phyloP scores from a whole-genome alignment of 2,329 filamentous ascomycete species.

The Pyrenochaeta sp. region DNA sequence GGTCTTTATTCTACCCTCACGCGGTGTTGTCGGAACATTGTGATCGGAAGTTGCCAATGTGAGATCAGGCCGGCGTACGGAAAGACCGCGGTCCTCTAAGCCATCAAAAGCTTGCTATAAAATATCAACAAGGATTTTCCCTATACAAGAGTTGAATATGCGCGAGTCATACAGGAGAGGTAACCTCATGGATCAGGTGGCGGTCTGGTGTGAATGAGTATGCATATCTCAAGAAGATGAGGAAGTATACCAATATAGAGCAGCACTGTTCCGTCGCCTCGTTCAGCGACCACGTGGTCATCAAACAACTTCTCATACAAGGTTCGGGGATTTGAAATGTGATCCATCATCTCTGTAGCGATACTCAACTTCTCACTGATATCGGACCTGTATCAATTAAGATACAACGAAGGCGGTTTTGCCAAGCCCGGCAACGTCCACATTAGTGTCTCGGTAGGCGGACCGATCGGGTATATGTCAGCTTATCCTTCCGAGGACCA shows the following conservation, averaged over 20 bases:
- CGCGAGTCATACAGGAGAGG: slow-evolving; percentile 75
- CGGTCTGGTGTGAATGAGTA: slow-evolving; percentile 67
- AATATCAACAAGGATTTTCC: slow-evolving; percentile 18
- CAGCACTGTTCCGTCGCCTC: slow-evolving; percentile 89
- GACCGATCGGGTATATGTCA: too few relatives aligned
- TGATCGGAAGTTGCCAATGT: slow-evolving; percentile 97
- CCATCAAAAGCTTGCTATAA: slow-evolving; percentile 94
- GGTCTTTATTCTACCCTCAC: slow-evolving; percentile 93
- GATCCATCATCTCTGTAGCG: too few relatives aligned
- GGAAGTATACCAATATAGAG: slow-evolving; percentile 83
- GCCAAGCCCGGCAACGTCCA: too few relatives aligned
- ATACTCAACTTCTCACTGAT: too few relatives aligned
- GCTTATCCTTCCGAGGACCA: too few relatives aligned
- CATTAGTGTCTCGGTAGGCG: too few relatives aligned
- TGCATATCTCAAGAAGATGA: not conserved
- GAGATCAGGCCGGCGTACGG: slow-evolving; percentile 93
- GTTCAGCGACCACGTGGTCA: slow-evolving; percentile 93
- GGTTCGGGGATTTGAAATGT: slow-evolving; percentile 68
- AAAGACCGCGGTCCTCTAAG: slow-evolving; percentile 84
- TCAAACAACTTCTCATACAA: slow-evolving; percentile 98
- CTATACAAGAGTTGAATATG: not conserved
- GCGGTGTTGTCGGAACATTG: slow-evolving; percentile 90
- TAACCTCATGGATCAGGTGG: slow-evolving; percentile 98
- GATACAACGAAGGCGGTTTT: too few relatives aligned
- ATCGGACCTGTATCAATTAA: too few relatives aligned